phyloP scores from a whole-genome alignment of 768 basidiomycete species.

The Lactarius hatsudake region DNA sequence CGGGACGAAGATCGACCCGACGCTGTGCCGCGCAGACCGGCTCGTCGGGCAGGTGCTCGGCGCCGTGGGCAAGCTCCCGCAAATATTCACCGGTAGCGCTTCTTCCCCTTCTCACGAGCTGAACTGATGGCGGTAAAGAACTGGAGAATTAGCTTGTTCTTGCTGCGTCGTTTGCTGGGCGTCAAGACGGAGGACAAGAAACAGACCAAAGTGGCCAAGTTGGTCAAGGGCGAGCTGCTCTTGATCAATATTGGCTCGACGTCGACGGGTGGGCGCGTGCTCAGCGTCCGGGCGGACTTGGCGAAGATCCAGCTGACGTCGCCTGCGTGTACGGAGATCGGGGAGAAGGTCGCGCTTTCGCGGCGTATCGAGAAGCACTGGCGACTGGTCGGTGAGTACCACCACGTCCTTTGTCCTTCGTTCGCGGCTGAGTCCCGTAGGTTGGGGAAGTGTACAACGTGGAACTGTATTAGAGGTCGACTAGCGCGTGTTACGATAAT shows the following conservation, averaged over 20 bases:
- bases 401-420: background rate
- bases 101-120: too few relatives aligned
- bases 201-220: conserved; percentile 91
- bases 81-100: conserved; percentile 81
- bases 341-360: conserved; percentile 95
- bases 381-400: conserved; percentile 84
- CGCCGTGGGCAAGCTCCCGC: conserved; percentile 89
- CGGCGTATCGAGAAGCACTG: conserved; percentile 97
- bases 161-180: conserved; percentile 92
- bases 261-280: conserved; percentile 92
- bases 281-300: conserved; percentile 91
- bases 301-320: conserved; percentile 93
- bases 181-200: conserved; percentile 99
- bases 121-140: conserved; percentile 46
- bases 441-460: conserved; percentile 80
- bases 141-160: conserved; percentile 91
- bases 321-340: conserved; percentile 94
- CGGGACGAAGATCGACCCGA: conserved; percentile 94
- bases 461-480: conserved; percentile 82
- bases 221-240: conserved; percentile 86
- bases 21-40: conserved; percentile 94
- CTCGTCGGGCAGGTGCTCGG: conserved; percentile 96
- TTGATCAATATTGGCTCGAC: conserved; percentile 99
- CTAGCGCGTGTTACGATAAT: conserved; percentile 31
- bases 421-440: conserved; percentile 30